These are phyloP conservation scores for Athelia psychrophila DNA, from an alignment of 1,284 basidiomycete genomes.

Conservation along the genomic window DNA sequence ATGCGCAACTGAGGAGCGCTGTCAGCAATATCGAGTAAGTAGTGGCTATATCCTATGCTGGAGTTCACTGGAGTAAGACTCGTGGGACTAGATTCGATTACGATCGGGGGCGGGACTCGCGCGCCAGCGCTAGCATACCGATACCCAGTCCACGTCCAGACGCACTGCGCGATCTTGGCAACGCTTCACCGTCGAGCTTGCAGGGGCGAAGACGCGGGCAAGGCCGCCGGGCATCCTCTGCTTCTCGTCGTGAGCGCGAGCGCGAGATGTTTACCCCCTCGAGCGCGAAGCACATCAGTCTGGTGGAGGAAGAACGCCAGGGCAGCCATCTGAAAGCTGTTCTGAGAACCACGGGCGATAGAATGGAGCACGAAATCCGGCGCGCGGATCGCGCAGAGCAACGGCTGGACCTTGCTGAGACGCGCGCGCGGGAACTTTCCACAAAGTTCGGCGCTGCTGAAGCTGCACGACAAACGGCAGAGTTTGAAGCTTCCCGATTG, in stretches of 20 bases:
- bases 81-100: neutral
- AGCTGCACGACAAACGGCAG: constrained; percentile 41
- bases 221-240: neutral
- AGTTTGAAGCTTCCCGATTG: constrained; percentile 42
- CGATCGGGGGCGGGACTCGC: neutral
- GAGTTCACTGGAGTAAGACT: neutral
- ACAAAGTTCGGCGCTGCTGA: constrained; percentile 41
- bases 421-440: constrained; percentile 39
- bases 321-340: constrained; percentile 53
- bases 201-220: neutral
- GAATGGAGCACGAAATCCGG: constrained; percentile 54
- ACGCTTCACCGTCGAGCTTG: no score
- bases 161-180: neutral
- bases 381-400: constrained; percentile 48
- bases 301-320: constrained; percentile 64
- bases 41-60: neutral
- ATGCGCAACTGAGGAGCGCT: neutral
- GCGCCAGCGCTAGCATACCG: neutral
- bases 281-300: constrained; percentile 27
- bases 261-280: constrained; percentile 23
- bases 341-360: constrained; percentile 49
- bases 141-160: neutral
- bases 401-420: constrained; percentile 53
- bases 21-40: neutral
- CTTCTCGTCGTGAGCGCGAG: neutral